phyloP scores from a whole-genome alignment of 768 basidiomycete species.

The Hydnum rufescens region DNA sequence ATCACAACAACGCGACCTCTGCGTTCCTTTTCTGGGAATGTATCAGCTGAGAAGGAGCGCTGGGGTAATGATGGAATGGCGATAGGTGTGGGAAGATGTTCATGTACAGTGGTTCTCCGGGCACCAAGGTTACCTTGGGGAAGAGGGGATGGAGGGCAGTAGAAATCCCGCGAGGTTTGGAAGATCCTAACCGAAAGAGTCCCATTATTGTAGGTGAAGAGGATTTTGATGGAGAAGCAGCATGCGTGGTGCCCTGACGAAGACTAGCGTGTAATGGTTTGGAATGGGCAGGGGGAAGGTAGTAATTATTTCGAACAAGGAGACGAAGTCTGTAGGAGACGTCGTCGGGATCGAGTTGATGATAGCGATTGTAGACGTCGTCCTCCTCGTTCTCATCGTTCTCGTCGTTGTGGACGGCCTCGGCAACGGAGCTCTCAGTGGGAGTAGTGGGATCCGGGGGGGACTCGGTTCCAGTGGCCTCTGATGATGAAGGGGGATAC shows the following conservation, averaged over 20 bases:
- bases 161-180: neutral
- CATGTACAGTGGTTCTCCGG: neutral
- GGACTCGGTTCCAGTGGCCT: conserved; percentile 41
- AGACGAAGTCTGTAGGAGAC: conserved; percentile 69
- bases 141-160: neutral
- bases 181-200: neutral
- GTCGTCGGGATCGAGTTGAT: conserved; percentile 38
- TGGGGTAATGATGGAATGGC: conserved; percentile 4
- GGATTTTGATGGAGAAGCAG: conserved; percentile 8
- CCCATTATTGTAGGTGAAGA: conserved; percentile 6
- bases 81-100: conserved; percentile 1
- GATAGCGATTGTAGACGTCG: conserved; percentile 22
- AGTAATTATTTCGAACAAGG: conserved; percentile 74
- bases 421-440: conserved; percentile 22
- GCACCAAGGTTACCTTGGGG: neutral
- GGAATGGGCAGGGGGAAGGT: conserved; percentile 69
- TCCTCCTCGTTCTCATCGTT: conserved; percentile 28
- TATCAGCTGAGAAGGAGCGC: conserved; percentile 13
- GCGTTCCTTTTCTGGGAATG: conserved; percentile 20
- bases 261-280: conserved; percentile 29
- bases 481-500: conserved; percentile 55
- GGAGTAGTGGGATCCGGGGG: conserved; percentile 20
- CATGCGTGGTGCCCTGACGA: conserved; percentile 2
- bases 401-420: neutral
- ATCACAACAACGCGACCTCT: conserved; percentile 59